These are phyloP conservation scores for Aaosphaeria pasadenensis DNA, from an alignment of 2,329 filamentous ascomycete species.

Conservation along the genomic window DNA sequence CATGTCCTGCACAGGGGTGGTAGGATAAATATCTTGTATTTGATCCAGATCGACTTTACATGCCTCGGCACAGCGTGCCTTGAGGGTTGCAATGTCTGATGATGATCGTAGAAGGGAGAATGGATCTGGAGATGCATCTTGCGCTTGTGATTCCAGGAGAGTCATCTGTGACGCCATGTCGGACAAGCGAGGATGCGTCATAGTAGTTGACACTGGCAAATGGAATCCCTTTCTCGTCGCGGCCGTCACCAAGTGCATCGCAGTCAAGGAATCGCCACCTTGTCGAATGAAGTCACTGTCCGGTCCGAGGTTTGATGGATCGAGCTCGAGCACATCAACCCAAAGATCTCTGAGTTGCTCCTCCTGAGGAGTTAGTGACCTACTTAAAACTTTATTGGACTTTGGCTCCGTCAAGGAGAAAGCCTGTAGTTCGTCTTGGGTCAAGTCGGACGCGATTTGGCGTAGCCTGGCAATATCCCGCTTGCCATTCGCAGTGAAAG, in stretches of 20 bases:
- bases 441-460: constrained; percentile 18
- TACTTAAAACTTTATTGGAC: neutral
- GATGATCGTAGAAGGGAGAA: neutral
- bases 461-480: constrained; percentile 2
- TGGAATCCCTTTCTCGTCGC: constrained; percentile 9
- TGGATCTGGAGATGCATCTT: neutral
- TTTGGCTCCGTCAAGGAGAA: neutral
- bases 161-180: neutral
- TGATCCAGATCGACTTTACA: constrained; percentile 1
- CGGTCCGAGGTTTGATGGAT: constrained; percentile 18
- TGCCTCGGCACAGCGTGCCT: neutral
- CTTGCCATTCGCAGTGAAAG: constrained; percentile 2
- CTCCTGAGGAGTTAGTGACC: neutral
- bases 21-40: constrained; percentile 53
- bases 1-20: constrained; percentile 54
- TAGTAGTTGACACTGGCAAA: neutral
- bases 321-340: neutral
- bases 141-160: neutral
- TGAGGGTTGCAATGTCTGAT: neutral
- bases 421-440: neutral
- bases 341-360: neutral
- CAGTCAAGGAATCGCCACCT: constrained; percentile 36
- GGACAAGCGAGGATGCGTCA: neutral
- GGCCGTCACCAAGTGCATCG: constrained; percentile 5
- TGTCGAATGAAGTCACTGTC: constrained; percentile 41